Evolutionary conservation across 2,329 filamentous ascomycete genomes (phyloP), one percentile per base, ranked within the genome.

Genomic region (Knufia fluminis): DNA sequence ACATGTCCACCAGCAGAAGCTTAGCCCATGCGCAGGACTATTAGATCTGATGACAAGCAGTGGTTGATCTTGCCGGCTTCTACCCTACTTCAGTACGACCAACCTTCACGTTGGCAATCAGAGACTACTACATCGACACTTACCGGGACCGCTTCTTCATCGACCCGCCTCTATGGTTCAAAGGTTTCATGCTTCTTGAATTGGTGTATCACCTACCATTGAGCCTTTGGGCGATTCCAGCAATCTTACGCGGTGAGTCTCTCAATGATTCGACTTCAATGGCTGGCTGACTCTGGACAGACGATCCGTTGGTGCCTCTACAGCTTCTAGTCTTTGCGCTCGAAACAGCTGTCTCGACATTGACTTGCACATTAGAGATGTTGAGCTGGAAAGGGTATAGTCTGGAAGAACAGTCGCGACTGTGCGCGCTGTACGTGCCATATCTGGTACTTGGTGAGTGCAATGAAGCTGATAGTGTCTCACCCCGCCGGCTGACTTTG

Each of bases 131-230:
- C 63, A 69, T 82, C 52, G 61, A 66, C 1, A 82, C 72, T 1
- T 83, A 82, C 62, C 69, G 72, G 12, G 82, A 85, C 60, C 76
- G 74, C 47, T 82, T 83, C 69, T 83, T 85, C 66, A 69, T 72
- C 28, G 60, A 67, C 6, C 71, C 78, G 1, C 80, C 80, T 33
- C 62, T 69, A 3, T 85, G 78, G 74, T 85, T 85, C 60, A 66
- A 65, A 9, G 55, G 69, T 12, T 80, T 78, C 59, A 71, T 74
- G 22, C 74, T 71, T 61, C 73, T 83, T 60, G 82, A 85, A 60
- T 60, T 77, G 1, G 50, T 78, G 16, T 80, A 78, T 59, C 81
- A 85, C 62, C 62, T 79, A 0, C 82, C 82, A 0, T 59, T 82
- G 16, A 79, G 75, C 40, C 47, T 80, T 12, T 83, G 78, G 78